Evolutionary conservation across 169 alveolate genomes (phyloP), one percentile per base, ranked within the genome.

Genomic region (Babesia ovata): DNA sequence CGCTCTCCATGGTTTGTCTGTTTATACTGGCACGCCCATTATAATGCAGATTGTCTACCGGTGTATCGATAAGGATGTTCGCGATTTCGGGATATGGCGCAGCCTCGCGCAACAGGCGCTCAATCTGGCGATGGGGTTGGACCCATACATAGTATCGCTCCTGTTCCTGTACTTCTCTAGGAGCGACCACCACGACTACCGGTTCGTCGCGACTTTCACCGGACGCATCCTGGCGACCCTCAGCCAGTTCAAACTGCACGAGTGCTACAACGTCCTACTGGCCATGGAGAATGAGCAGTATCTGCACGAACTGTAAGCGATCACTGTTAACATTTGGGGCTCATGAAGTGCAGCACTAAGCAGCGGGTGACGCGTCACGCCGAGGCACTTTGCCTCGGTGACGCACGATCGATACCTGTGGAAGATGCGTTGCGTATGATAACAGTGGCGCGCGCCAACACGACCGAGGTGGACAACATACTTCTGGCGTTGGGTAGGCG

Each of bases 121-220:
- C 24, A 79, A 62, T 22, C 74, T 88, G 28, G 73, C 88, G 7
- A 82, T 85, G 78, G 75, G 85, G 58, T 60, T 88, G 58, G 88
- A 88, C 72, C 87, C 91, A 16, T 76, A 79, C 59, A 45, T 82
- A 28, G 58, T 88, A 45, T 85, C 92, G 33, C 70, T 81, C 49
- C 69, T 88, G 33, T 88, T 75, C 75, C 85, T 85, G 49, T 88
- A 88, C 66, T 60, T 86, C 52, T 88, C 93, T 11, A 73, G 70
- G 53, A 62, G 85, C 50, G 53, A 33, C 57, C 75, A 70, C 63
- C 75, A 85, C 53, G 88, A 85, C 71, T 72, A 88, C 53, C 63
- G 70, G 62, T 88, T 88, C 63, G 83, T 85, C 50, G 70, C 81
- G 19, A 73, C 89, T 24, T 82, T 60, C 46, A 62, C 73, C 11